Evolutionary conservation across 495 filamentous ascomycete species (phyloP).

Genomic region (Neurospora sp.): DNA sequence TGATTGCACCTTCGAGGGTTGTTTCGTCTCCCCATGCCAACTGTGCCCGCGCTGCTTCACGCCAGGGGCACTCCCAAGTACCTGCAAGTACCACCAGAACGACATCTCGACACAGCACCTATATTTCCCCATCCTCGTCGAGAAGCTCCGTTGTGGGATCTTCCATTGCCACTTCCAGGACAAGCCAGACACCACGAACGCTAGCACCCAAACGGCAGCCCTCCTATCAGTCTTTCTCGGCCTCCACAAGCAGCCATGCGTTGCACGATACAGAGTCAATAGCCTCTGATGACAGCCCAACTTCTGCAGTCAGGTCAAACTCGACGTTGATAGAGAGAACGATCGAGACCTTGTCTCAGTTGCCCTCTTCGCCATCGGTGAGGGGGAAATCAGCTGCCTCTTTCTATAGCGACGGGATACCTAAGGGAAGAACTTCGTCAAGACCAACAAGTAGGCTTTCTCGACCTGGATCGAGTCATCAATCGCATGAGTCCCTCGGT

Average conservation of each 20-base stretch:
- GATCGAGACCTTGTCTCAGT: constrained; percentile 35
- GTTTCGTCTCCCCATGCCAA: constrained; percentile 15
- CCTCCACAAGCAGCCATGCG: background rate
- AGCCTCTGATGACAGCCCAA: background rate
- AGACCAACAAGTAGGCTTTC: constrained; percentile 27
- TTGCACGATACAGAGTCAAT: background rate
- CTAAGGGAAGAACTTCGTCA: constrained; percentile 20
- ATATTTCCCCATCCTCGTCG: background rate
- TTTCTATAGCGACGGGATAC: constrained; percentile 23
- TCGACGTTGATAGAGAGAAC: constrained; percentile 26
- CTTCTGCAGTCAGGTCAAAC: background rate
- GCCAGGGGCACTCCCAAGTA: background rate
- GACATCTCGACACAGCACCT: background rate
- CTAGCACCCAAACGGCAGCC: background rate
- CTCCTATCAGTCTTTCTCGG: background rate
- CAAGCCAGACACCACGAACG: background rate
- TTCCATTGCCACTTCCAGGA: background rate
- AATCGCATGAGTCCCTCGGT: constrained; percentile 27
- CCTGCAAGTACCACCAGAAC: background rate
- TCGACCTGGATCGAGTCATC: constrained; percentile 35
- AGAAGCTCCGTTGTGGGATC: background rate
- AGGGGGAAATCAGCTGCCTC: constrained; percentile 25
- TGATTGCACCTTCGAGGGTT: constrained; percentile 6
- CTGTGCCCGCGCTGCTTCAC: background rate
- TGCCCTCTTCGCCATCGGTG: constrained; percentile 38